Percentiles rank a stretch among this genome's conserved stretches.
phyloP scores from a whole-genome alignment of 768 basidiomycete species.

The Galerina sulciceps region DNA sequence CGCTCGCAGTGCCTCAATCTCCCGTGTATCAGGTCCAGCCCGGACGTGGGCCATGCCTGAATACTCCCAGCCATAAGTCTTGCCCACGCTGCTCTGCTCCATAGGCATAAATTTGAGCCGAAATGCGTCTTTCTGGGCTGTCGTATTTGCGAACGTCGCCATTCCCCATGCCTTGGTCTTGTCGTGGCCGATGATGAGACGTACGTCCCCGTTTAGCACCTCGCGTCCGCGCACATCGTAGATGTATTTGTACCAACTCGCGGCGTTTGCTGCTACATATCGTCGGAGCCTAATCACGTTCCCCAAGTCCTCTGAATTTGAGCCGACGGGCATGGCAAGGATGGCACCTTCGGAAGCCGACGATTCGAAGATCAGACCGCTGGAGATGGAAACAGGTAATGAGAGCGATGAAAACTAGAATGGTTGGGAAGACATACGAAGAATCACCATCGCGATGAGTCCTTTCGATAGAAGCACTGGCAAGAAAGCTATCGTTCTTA shows the following conservation, averaged over 20 bases:
- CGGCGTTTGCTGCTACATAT: slow-evolving; percentile 4
- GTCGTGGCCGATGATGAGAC: slow-evolving; percentile 27
- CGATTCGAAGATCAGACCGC: slow-evolving; percentile 8
- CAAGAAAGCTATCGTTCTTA: not conserved
- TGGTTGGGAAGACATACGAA: too few species aligned
- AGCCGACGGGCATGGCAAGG: slow-evolving; percentile 15
- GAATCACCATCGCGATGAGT: not conserved
- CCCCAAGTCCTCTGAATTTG: slow-evolving; percentile 8
- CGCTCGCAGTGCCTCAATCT: not conserved
- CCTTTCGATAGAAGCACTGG: slow-evolving; percentile 4
- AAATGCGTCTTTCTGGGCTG: too few species aligned
- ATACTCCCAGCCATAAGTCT: slow-evolving; percentile 3
- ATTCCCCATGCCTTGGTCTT: slow-evolving; percentile 25
- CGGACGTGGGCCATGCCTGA: not conserved
- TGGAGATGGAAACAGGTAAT: not conserved
- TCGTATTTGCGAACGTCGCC: slow-evolving; percentile 14
- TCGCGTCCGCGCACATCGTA: slow-evolving; percentile 11
- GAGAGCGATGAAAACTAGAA: too few species aligned
- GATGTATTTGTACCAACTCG: slow-evolving; percentile 16
- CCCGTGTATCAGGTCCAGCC: not conserved
- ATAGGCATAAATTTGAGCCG: not conserved
- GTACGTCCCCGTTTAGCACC: slow-evolving; percentile 23
- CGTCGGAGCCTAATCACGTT: slow-evolving; percentile 1
- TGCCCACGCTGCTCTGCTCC: not conserved
- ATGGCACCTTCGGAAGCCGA: slow-evolving; percentile 18